These are phyloP conservation scores for Sordariomycetes sp. DNA, from an alignment of 2,329 filamentous ascomycete species.

Conservation along the genomic window DNA sequence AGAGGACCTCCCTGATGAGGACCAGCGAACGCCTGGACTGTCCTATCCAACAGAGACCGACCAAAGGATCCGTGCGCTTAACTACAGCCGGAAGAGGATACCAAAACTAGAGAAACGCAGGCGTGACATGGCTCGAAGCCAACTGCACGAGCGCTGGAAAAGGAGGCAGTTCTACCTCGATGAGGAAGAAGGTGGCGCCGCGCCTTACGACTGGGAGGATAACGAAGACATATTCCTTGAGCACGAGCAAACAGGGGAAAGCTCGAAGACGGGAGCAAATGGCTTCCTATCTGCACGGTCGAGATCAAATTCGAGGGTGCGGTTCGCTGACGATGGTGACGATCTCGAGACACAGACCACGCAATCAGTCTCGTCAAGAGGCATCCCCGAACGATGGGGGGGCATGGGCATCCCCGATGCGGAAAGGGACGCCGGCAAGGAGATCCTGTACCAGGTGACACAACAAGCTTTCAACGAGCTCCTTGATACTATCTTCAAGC, in stretches of 20 bases:
- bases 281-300: slow-evolving; percentile 42
- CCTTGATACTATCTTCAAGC: slow-evolving; percentile 76
- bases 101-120: slow-evolving; percentile 29
- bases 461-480: slow-evolving; percentile 92
- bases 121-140: slow-evolving; percentile 35
- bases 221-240: slow-evolving; percentile 40
- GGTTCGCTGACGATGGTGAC: slow-evolving; percentile 62
- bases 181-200: slow-evolving; percentile 67
- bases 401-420: slow-evolving; percentile 71
- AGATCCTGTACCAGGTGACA: slow-evolving; percentile 84
- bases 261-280: slow-evolving; percentile 30
- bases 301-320: slow-evolving; percentile 69
- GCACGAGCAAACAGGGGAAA: slow-evolving; percentile 21
- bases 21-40: slow-evolving; percentile 5
- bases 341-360: slow-evolving; percentile 66
- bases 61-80: slow-evolving; percentile 25
- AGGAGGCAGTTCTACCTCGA: slow-evolving; percentile 75
- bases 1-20: slow-evolving; percentile 12
- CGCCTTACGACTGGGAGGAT: slow-evolving; percentile 54
- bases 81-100: slow-evolving; percentile 22
- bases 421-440: slow-evolving; percentile 74
- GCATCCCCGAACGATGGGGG: slow-evolving; percentile 65
- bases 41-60: slow-evolving; percentile 12
- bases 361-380: slow-evolving; percentile 62
- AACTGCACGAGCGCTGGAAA: slow-evolving; percentile 64